Conservation (phyloP, 176 grass and related monocot genomes). For the Carex cristatella region DNA sequence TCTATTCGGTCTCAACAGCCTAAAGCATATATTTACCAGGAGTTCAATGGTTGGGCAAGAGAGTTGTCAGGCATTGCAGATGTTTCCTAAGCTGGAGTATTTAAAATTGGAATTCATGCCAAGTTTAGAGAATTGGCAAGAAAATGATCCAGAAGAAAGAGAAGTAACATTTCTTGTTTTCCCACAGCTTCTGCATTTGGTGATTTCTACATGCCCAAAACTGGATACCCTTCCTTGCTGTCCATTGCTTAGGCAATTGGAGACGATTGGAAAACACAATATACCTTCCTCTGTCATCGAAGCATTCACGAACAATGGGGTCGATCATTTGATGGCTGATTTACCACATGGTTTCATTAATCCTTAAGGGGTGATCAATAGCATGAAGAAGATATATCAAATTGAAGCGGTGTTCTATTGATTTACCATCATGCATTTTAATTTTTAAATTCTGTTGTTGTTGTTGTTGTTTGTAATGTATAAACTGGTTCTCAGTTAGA, state of each 20-base stretch:
- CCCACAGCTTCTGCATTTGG: neutral
- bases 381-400: no score
- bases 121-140: neutral
- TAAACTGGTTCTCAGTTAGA: no score
- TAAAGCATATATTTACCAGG: neutral
- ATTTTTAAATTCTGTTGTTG: no score
- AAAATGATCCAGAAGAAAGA: neutral
- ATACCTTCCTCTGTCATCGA: slow-evolving; percentile 3
- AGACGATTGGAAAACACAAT: neutral
- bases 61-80: neutral
- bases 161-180: neutral
- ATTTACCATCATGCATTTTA: no score
- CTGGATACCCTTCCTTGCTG: neutral
- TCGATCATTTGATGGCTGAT: neutral
- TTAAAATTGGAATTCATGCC: neutral
- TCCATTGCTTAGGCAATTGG: neutral
- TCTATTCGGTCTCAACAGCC: neutral
- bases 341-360: neutral
- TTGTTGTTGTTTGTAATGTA: no score
- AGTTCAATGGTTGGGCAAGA: neutral
- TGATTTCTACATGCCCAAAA: neutral
- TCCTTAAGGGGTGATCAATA: no score
- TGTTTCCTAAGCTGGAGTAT: neutral
- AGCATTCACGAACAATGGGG: neutral
- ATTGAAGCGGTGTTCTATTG: no score